These are phyloP conservation scores for Ceratocystis alfenasii DNA, from an alignment of 2,329 filamentous ascomycete species.

Conservation along the genomic window DNA sequence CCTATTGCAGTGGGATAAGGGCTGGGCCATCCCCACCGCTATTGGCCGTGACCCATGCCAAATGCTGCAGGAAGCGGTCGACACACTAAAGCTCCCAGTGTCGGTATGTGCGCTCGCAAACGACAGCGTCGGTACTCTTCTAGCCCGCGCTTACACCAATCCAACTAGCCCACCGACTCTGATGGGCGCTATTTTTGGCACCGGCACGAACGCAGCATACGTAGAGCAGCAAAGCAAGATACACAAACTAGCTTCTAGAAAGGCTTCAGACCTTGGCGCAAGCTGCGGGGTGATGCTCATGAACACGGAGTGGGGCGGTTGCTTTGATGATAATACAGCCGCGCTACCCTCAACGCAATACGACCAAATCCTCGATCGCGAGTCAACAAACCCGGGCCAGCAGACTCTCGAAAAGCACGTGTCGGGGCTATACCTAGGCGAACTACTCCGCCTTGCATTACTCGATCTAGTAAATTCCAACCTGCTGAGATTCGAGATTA, in stretches of 20 bases:
- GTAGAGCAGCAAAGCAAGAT: constrained; percentile 60
- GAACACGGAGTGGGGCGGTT: constrained; percentile 69
- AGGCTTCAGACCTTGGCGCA: constrained; percentile 41
- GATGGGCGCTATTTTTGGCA: constrained; percentile 69
- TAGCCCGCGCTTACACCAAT: constrained; percentile 68
- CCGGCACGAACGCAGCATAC: constrained; percentile 70
- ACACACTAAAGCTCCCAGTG: constrained; percentile 55
- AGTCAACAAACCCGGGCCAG: constrained; percentile 59
- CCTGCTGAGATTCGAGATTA: constrained; percentile 6
- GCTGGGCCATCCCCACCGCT: constrained; percentile 65
- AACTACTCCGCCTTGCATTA: constrained; percentile 57
- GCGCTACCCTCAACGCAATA: constrained; percentile 60
- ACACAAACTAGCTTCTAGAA: constrained; percentile 12
- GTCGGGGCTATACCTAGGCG: constrained; percentile 71
- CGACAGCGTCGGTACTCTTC: constrained; percentile 68
- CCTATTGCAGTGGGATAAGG: constrained; percentile 69
- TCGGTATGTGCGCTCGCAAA: constrained; percentile 64
- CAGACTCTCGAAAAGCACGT: constrained; percentile 77
- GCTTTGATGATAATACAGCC: constrained; percentile 57
- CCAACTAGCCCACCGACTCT: constrained; percentile 56
- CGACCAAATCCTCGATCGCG: constrained; percentile 52
- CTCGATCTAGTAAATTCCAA: constrained; percentile 31
- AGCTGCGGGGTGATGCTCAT: constrained; percentile 63
- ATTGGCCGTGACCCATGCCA: constrained; percentile 64
- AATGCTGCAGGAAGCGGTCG: constrained; percentile 59